Percentiles rank a stretch among this genome's conserved stretches.
Evolutionary conservation across 2,329 filamentous ascomycete species (phyloP).

Genomic region (Aspergillus aculeatus): DNA sequence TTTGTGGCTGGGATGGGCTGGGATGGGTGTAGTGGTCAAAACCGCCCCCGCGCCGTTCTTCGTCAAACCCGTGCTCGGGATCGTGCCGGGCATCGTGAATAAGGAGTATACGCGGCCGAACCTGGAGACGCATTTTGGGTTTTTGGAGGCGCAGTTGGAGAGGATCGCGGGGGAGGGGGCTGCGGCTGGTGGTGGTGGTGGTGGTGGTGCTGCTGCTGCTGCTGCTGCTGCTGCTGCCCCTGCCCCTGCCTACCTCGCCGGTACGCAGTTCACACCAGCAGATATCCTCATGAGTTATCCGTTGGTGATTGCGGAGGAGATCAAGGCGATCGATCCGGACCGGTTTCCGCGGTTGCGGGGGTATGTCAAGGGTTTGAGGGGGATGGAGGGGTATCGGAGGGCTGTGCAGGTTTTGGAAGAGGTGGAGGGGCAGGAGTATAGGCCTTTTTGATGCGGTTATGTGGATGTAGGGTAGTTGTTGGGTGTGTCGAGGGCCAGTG

Average conservation of each 20-base stretch:
- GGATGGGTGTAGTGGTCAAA: constrained; percentile 40
- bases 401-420: constrained; percentile 43
- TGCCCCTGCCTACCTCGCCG: constrained; percentile 38
- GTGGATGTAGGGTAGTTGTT: too few species aligned
- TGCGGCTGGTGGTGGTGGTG: too few species aligned
- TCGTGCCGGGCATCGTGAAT: constrained; percentile 51
- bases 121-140: constrained; percentile 42
- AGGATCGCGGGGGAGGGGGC: constrained; percentile 39
- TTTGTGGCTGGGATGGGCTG: too few species aligned
- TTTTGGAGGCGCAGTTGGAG: constrained; percentile 46
- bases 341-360: constrained; percentile 39
- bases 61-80: constrained; percentile 61
- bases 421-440: constrained; percentile 31
- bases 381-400: constrained; percentile 39
- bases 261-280: constrained; percentile 43
- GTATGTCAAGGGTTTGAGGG: constrained; percentile 38
- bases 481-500: too few species aligned
- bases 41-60: constrained; percentile 65
- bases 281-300: constrained; percentile 51
- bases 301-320: constrained; percentile 31
- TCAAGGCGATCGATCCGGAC: constrained; percentile 31
- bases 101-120: constrained; percentile 41
- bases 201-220: too few species aligned
- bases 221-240: too few species aligned
- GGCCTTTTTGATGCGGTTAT: not conserved